These are phyloP conservation scores for Citrus trifoliata DNA, from an alignment of 345 rosid species.

Conservation along the genomic window DNA sequence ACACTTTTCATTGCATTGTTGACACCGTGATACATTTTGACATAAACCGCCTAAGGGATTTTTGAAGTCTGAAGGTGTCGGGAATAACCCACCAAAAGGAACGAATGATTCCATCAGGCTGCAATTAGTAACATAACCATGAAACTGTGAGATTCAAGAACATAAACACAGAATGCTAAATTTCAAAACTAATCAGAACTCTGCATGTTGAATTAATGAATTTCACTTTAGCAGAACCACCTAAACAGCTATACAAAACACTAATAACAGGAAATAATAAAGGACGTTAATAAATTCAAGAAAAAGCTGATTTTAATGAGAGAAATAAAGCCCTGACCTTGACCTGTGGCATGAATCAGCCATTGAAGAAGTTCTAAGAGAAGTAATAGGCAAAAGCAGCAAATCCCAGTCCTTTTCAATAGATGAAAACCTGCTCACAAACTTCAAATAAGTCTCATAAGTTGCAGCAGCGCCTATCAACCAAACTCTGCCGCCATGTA, in stretches of 20 bases:
- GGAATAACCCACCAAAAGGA: constrained; percentile 88
- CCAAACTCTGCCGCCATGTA: constrained; percentile 47
- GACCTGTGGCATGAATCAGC: constrained; percentile 58
- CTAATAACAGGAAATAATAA: not conserved
- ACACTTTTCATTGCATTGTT: constrained; percentile 38
- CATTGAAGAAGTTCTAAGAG: constrained; percentile 38
- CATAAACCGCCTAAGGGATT: constrained; percentile 33
- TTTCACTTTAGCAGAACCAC: not conserved
- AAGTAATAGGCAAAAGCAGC: constrained; percentile 69
- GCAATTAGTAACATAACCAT: constrained; percentile 18
- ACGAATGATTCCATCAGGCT: constrained; percentile 96
- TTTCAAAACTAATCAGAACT: not conserved
- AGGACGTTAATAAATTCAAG: not conserved
- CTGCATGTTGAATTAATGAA: not conserved
- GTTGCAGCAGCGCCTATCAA: constrained; percentile 59
- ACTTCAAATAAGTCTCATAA: constrained; percentile 56
- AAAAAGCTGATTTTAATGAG: not conserved
- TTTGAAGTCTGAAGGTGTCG: constrained; percentile 55
- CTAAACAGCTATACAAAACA: not conserved
- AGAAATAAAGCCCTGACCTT: constrained; percentile 40
- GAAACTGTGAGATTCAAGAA: constrained; percentile 11
- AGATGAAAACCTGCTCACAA: constrained; percentile 46
- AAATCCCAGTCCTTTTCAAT: constrained; percentile 80
- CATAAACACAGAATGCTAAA: not conserved
- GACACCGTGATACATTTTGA: constrained; percentile 30